Percentiles rank a stretch among this genome's conserved stretches.
phyloP scores from a whole-genome alignment of 495 filamentous ascomycete species.

The Annulohypoxylon nitens region DNA sequence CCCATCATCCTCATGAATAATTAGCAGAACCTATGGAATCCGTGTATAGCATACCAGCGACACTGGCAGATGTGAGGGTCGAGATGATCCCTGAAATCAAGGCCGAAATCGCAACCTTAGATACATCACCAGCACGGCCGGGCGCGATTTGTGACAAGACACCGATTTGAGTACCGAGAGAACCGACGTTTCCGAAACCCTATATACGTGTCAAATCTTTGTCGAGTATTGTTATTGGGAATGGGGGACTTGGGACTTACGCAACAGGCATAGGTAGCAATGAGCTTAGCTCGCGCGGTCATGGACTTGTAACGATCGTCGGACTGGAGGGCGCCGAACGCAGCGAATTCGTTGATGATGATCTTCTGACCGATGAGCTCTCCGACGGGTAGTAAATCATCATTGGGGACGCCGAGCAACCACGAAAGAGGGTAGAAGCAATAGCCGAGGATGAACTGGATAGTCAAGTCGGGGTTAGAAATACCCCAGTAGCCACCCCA shows the following conservation, averaged over 20 bases:
- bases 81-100: conserved; percentile 82
- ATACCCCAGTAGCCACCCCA: conserved; percentile 89
- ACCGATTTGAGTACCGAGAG: conserved; percentile 87
- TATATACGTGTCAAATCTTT: conserved; percentile 46
- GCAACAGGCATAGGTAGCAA: conserved; percentile 79
- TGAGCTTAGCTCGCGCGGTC: conserved; percentile 75
- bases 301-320: conserved; percentile 65
- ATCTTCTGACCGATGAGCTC: conserved; percentile 87
- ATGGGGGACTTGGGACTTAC: conserved; percentile 55
- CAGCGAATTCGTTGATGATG: conserved; percentile 80
- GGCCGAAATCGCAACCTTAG: conserved; percentile 79
- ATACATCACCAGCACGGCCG: conserved; percentile 77
- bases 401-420: conserved; percentile 83
- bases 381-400: conserved; percentile 78
- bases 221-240: conserved; percentile 45
- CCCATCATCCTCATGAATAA: background rate
- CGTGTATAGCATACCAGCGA: conserved; percentile 74
- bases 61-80: conserved; percentile 82
- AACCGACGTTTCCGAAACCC: conserved; percentile 84
- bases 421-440: conserved; percentile 87
- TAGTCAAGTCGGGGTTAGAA: conserved; percentile 72
- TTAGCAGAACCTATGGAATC: conserved; percentile 36
- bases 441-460: conserved; percentile 85
- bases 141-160: conserved; percentile 86
- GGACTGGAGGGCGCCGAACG: conserved; percentile 68